Evolutionary conservation across 192 early-diverging fungal species (phyloP).

Genomic region (Umbelopsis isabellina): DNA sequence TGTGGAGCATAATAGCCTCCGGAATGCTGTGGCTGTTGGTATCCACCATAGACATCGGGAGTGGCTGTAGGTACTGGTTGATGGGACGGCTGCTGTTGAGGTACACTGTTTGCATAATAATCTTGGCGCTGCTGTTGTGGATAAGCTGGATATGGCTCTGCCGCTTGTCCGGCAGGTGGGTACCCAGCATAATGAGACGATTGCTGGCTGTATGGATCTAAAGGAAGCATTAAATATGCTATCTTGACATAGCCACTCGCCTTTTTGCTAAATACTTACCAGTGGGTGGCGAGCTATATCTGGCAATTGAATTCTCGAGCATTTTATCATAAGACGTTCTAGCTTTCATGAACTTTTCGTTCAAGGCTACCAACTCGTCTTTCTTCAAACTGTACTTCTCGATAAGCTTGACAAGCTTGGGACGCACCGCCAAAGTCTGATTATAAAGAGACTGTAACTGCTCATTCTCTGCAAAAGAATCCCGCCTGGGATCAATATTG

Average conservation of each 20-base stretch:
- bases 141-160: conserved; percentile 24
- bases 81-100: neutral
- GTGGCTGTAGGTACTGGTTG: neutral
- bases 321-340: conserved; percentile 74
- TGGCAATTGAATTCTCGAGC: conserved; percentile 66
- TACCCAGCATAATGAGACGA: conserved; percentile 29
- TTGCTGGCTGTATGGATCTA: conserved; percentile 31
- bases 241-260: neutral
- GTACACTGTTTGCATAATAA: neutral
- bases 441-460: conserved; percentile 81
- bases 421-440: conserved; percentile 77
- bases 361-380: conserved; percentile 74
- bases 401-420: conserved; percentile 84
- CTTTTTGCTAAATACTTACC: conserved; percentile 5
- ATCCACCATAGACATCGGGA: conserved; percentile 12
- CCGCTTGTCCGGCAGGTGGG: conserved; percentile 23
- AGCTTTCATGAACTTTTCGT: conserved; percentile 75
- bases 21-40: neutral
- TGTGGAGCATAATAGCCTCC: conserved; percentile 33
- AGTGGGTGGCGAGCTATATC: conserved; percentile 49
- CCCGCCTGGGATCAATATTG: conserved; percentile 75
- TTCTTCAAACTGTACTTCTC: conserved; percentile 85
- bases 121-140: conserved; percentile 27
- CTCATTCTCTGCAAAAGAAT: conserved; percentile 90
- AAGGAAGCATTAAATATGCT: neutral